Conservation (phyloP, 106 monocot species). For the Platanthera guangdongensis region DNA sequence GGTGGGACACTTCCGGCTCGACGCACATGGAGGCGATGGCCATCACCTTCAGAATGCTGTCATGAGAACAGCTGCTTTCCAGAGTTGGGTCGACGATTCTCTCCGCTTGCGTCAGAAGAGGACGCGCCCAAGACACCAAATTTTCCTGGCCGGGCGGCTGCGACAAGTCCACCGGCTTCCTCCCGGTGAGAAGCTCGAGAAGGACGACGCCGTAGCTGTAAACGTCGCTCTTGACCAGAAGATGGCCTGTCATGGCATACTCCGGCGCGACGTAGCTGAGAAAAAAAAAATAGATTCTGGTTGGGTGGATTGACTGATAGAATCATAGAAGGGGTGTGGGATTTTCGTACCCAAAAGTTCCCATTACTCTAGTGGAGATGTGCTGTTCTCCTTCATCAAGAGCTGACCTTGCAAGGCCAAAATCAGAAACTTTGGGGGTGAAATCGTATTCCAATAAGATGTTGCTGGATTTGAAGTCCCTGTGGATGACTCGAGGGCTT, state of each 20-base stretch:
- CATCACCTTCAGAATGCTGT: slow-evolving; percentile 65
- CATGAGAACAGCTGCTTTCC: slow-evolving; percentile 28
- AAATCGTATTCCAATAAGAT: slow-evolving; percentile 78
- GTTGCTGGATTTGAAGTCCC: slow-evolving; percentile 98
- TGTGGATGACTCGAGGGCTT: slow-evolving; percentile 85
- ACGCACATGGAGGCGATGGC: slow-evolving; percentile 98
- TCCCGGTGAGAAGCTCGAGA: slow-evolving; percentile 80
- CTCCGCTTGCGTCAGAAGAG: slow-evolving; percentile 55
- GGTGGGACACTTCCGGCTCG: slow-evolving; percentile 85
- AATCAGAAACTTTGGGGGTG: slow-evolving; percentile 90
- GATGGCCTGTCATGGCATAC: slow-evolving; percentile 95
- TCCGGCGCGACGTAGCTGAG: slow-evolving; percentile 86
- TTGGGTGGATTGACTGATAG: neutral
- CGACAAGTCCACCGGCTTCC: slow-evolving; percentile 82
- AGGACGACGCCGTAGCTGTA: slow-evolving; percentile 96
- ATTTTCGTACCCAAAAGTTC: slow-evolving; percentile 78
- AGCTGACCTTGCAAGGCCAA: slow-evolving; percentile 80
- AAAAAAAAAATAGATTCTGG: slow-evolving; percentile 4
- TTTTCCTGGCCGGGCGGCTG: slow-evolving; percentile 80
- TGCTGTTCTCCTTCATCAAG: slow-evolving; percentile 69
- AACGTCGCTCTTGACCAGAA: slow-evolving; percentile 93
- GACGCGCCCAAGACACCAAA: slow-evolving; percentile 78
- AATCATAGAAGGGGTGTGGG: neutral
- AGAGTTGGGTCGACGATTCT: slow-evolving; percentile 65
- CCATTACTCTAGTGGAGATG: slow-evolving; percentile 96